phyloP scores from a whole-genome alignment of 2,329 filamentous ascomycete genomes.

The Pyrenophora seminiperda region DNA sequence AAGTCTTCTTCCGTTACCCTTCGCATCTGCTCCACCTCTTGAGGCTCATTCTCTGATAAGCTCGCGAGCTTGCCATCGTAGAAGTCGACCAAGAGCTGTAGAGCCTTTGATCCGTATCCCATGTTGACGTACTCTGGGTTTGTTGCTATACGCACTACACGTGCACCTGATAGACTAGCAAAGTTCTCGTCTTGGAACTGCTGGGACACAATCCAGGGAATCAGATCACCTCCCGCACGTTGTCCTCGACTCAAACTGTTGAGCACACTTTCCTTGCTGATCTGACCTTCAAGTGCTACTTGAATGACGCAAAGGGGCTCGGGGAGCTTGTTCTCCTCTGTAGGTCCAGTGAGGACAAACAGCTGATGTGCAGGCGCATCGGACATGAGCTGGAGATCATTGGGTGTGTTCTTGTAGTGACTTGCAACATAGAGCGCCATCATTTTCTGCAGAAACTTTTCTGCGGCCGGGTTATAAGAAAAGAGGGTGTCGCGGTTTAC shows the following conservation, averaged over 20 bases:
- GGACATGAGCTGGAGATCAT: conserved; percentile 98
- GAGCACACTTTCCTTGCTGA: conserved; percentile 89
- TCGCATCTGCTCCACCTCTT: conserved; percentile 66
- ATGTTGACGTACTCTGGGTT: conserved; percentile 91
- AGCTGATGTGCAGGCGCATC: conserved; percentile 96
- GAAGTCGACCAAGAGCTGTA: conserved; percentile 87
- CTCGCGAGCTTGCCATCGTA: conserved; percentile 92
- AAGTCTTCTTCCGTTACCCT: conserved; percentile 84
- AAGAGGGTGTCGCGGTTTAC: conserved; percentile 98
- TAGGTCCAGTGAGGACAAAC: conserved; percentile 88
- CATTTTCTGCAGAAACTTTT: conserved; percentile 98
- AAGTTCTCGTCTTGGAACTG: conserved; percentile 99
- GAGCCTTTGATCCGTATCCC: conserved; percentile 90
- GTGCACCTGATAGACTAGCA: conserved; percentile 86
- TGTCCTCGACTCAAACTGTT: conserved; percentile 88
- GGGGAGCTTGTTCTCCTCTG: conserved; percentile 78
- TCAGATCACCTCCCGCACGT: conserved; percentile 87
- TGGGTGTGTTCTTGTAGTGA: conserved; percentile 97
- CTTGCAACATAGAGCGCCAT: conserved; percentile 96
- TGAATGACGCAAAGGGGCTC: conserved; percentile 96
- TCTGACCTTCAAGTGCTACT: conserved; percentile 90
- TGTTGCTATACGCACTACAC: conserved; percentile 91
- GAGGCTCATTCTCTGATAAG: conserved; percentile 72
- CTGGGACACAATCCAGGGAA: conserved; percentile 96
- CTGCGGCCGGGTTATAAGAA: conserved; percentile 95